A percentile compares a stretch with the other conserved stretches of the same genome.
Conservation (phyloP, 768 basidiomycete genomes). For the Suillus occidentalis region DNA sequence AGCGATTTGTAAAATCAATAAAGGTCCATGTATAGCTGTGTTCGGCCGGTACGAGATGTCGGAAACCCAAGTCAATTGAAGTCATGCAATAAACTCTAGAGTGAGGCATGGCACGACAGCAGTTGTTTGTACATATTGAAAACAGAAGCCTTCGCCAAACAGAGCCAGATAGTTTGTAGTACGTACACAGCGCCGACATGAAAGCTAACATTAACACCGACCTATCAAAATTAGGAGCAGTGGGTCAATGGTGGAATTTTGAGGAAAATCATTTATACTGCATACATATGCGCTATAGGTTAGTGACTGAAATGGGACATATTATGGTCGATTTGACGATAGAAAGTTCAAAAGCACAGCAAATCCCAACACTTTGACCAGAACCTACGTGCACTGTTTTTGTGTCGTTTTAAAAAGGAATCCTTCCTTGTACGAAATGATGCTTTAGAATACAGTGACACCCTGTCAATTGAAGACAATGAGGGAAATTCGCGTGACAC, state of each 20-base stretch:
- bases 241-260: neutral
- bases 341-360: neutral
- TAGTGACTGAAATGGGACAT: neutral
- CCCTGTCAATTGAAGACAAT: neutral
- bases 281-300: neutral
- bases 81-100: neutral
- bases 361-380: neutral
- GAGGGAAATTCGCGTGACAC: neutral
- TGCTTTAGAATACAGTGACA: neutral
- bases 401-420: neutral
- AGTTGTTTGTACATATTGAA: neutral
- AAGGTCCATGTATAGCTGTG: neutral
- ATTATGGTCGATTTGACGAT: neutral
- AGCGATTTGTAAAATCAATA: neutral
- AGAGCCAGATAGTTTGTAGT: neutral
- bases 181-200: neutral
- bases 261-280: neutral
- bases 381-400: neutral
- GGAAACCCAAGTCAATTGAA: neutral
- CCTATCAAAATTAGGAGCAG: neutral
- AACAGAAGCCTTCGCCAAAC: neutral
- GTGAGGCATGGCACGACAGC: neutral
- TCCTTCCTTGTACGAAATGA: neutral
- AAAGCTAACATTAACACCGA: neutral
- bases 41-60: neutral